Evolutionary conservation across 2,329 filamentous ascomycete species (phyloP).

Genomic region (Xylaria sp.): DNA sequence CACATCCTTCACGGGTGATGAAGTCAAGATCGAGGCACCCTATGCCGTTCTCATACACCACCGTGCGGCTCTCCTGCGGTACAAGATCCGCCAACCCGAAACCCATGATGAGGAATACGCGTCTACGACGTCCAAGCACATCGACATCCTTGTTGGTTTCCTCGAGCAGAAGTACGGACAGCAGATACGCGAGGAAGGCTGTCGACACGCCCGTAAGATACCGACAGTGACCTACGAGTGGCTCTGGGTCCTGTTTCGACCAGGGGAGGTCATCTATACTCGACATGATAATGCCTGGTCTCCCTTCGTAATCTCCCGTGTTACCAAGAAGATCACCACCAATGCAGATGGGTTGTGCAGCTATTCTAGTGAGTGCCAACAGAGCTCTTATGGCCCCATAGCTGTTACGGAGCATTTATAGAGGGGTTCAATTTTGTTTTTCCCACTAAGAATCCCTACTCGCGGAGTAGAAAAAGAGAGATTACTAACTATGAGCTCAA

Average conservation of each 20-base stretch:
- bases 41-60: constrained; percentile 63
- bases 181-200: constrained; percentile 55
- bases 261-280: constrained; percentile 58
- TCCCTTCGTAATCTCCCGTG: constrained; percentile 55
- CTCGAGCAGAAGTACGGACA: constrained; percentile 54
- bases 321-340: constrained; percentile 35
- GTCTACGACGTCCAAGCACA: constrained; percentile 55
- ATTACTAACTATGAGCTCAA: constrained; percentile 27
- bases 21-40: constrained; percentile 57
- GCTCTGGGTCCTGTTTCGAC: constrained; percentile 60
- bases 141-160: constrained; percentile 59
- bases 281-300: constrained; percentile 55
- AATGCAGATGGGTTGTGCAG: constrained; percentile 18
- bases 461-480: background rate
- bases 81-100: constrained; percentile 56
- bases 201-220: constrained; percentile 51
- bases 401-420: background rate
- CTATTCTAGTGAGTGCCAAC: constrained; percentile 28
- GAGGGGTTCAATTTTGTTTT: background rate
- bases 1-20: constrained; percentile 52
- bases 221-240: constrained; percentile 59
- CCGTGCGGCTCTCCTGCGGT: constrained; percentile 55
- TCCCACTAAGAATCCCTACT: background rate
- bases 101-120: constrained; percentile 56
- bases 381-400: background rate